Evolutionary conservation across 257 asterid genomes (phyloP).

Genomic region (Linderniella brevidens): DNA sequence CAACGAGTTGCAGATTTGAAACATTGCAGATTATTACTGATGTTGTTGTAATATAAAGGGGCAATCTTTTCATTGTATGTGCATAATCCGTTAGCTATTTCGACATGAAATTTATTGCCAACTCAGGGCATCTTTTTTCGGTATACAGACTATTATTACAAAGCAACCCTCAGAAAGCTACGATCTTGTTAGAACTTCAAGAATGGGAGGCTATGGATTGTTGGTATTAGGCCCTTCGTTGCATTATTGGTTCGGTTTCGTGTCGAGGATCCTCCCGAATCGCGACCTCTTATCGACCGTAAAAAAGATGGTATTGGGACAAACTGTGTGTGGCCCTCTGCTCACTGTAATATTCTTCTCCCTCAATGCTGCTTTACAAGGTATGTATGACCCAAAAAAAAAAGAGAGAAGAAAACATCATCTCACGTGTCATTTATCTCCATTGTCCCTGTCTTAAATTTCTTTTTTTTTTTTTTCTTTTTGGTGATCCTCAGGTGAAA

Average conservation of each 20-base stretch:
- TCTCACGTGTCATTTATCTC: too few relatives aligned
- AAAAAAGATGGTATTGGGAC: constrained; percentile 61
- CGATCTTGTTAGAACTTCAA: constrained; percentile 23
- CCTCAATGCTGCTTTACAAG: constrained; percentile 68
- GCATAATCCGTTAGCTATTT: not conserved
- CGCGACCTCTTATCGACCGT: constrained; percentile 51
- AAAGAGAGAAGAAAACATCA: too few relatives aligned
- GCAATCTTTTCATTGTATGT: too few relatives aligned
- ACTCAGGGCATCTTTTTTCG: not conserved
- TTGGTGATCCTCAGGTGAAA: constrained; percentile 48
- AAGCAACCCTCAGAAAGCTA: constrained; percentile 17
- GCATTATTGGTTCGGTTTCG: constrained; percentile 44
- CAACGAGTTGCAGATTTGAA: too few relatives aligned
- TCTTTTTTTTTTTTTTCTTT: not conserved
- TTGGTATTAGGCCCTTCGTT: constrained; percentile 29
- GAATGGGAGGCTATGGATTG: constrained; percentile 43
- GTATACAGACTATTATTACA: constrained; percentile 20
- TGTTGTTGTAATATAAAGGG: too few relatives aligned
- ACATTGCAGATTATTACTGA: too few relatives aligned
- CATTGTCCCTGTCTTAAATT: too few relatives aligned
- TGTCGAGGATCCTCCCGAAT: constrained; percentile 38
- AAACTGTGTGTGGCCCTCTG: constrained; percentile 53
- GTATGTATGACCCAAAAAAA: constrained; percentile 14
- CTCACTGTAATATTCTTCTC: constrained; percentile 59
- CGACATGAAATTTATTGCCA: not conserved